These are phyloP conservation scores for Amniculicola lignicola DNA, from an alignment of 495 filamentous ascomycete species.

Conservation along the genomic window DNA sequence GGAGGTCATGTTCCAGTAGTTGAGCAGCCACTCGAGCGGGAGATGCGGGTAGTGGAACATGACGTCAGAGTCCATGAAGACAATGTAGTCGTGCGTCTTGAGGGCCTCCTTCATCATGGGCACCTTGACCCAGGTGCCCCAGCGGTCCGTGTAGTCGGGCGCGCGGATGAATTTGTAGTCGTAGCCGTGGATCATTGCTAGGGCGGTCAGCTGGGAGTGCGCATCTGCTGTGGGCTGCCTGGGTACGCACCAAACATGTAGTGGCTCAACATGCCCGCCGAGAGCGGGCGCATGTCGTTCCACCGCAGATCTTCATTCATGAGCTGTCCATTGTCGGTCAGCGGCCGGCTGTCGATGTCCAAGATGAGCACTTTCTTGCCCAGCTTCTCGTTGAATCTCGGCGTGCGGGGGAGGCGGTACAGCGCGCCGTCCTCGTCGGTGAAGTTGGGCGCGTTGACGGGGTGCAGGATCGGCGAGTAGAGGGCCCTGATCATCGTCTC, in stretches of 20 bases:
- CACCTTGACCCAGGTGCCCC: conserved; percentile 52
- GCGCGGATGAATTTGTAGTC: conserved; percentile 51
- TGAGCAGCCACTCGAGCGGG: conserved; percentile 54
- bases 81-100: conserved; percentile 47
- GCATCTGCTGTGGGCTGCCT: neutral
- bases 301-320: conserved; percentile 32
- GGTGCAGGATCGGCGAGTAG: conserved; percentile 28
- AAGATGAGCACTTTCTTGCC: conserved; percentile 33
- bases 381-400: conserved; percentile 30
- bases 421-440: conserved; percentile 31
- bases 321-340: conserved; percentile 25
- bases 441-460: conserved; percentile 28
- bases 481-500: conserved; percentile 25
- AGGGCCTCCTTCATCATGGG: conserved; percentile 47
- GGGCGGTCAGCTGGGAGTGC: neutral
- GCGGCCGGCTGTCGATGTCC: conserved; percentile 32
- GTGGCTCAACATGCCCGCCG: conserved; percentile 35
- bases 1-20: conserved; percentile 50
- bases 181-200: conserved; percentile 53
- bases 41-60: conserved; percentile 50
- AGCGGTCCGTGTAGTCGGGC: conserved; percentile 36
- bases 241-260: conserved; percentile 30
- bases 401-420: conserved; percentile 18
- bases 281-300: conserved; percentile 28
- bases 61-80: conserved; percentile 53